Evolutionary conservation across 768 basidiomycete genomes (phyloP).

Genomic region (Amanita brunnescens): DNA sequence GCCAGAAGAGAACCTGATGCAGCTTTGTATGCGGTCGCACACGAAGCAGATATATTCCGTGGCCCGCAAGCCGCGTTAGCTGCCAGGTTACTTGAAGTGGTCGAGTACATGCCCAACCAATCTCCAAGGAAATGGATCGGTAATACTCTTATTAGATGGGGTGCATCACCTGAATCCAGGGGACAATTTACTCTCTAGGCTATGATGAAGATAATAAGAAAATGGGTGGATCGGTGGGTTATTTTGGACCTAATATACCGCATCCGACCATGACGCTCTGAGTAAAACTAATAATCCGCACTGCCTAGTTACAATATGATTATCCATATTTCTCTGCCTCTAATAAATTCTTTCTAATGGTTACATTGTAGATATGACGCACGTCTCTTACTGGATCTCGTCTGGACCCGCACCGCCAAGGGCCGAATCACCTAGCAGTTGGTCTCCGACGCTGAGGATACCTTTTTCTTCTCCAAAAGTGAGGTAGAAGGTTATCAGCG

Average conservation of each 20-base stretch:
- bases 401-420: slow-evolving; percentile 3
- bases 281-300: neutral
- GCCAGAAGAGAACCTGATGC: neutral
- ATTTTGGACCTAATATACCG: slow-evolving; percentile 12
- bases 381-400: slow-evolving; percentile 58
- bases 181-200: slow-evolving; percentile 2
- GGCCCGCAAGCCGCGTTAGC: slow-evolving; percentile 36
- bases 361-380: slow-evolving; percentile 62
- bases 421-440: slow-evolving; percentile 49
- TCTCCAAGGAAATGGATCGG: slow-evolving; percentile 18
- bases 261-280: neutral
- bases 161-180: slow-evolving; percentile 4
- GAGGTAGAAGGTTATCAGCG: slow-evolving; percentile 61
- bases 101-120: neutral
- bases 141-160: slow-evolving; percentile 27
- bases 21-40: slow-evolving; percentile 50
- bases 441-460: slow-evolving; percentile 87
- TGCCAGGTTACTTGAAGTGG: slow-evolving; percentile 27
- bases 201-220: slow-evolving; percentile 19
- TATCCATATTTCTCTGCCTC: slow-evolving; percentile 9
- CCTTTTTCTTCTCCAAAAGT: slow-evolving; percentile 63
- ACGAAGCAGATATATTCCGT: slow-evolving; percentile 67
- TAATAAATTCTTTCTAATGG: slow-evolving; percentile 11
- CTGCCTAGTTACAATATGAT: slow-evolving; percentile 15
- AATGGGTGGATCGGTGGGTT: slow-evolving; percentile 82